Evolutionary conservation across 495 filamentous ascomycete genomes (phyloP), one percentile per base, ranked within the genome.

Genomic region (Neurospora sp.): DNA sequence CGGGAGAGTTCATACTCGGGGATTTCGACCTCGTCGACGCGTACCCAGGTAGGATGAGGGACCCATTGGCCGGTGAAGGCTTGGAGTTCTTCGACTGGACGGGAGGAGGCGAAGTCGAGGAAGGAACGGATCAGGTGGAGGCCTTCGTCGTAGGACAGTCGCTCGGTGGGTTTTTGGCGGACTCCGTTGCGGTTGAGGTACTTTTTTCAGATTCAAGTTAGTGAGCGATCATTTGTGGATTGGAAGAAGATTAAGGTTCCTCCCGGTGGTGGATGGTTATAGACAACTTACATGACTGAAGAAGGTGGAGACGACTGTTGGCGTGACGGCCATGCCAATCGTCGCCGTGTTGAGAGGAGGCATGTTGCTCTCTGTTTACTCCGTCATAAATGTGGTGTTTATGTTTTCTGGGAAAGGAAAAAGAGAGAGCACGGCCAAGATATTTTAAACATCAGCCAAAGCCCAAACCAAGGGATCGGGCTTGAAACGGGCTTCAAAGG

Each of bases 101-200:
- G 93, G 74, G 92, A 89, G 2, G 94, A 94, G 2, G 93, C 91
- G 77, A 93, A 92, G 20, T 82, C 77, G 31, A 98, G 88, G 81
- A 98, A 98, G 42, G 90, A 89, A 69, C 92, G 92, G 73, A 98
- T 90, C 27, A 98, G 85, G 39, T 91, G 87, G n/a, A 98, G 86
- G n/a, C 94, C 94, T 82, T 97, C 91, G 76, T 97, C 92, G 80
- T 98, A 98, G 35, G 93, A 94, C 74, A 98, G 88, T 77, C 95
- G 93, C 2, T 91, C 89, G 27, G 91, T 94, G 2, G 94, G 94
- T 70, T 93, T 94, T 71, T 92, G 86, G 71, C 86, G 89, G 11
- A 91, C 86, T 5, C 89, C 85, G 77, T 91, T 93, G 70, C 91
- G 91, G 77, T 96, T 89, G 71, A 96, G 83, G 78, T 94, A 98